Percentiles rank a stretch among this genome's conserved stretches.
These are phyloP conservation scores for Botrytis sinoallii DNA, from an alignment of 2,329 filamentous ascomycete genomes.

Conservation along the genomic window DNA sequence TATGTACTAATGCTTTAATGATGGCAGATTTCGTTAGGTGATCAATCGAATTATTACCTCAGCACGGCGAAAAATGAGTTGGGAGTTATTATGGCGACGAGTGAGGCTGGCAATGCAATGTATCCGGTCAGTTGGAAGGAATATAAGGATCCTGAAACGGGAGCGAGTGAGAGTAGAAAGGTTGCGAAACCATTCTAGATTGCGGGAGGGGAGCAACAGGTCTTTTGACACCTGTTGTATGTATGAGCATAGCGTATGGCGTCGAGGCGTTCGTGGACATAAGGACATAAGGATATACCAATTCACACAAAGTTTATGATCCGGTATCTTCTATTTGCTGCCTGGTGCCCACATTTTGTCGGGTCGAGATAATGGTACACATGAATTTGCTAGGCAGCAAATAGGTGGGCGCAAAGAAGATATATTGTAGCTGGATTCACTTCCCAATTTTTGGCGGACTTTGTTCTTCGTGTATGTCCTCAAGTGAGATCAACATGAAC, in stretches of 20 bases:
- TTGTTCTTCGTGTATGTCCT: neutral
- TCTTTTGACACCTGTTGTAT: neutral
- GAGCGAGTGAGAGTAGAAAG: conserved; percentile 75
- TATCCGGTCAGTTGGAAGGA: conserved; percentile 94
- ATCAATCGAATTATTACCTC: conserved; percentile 95
- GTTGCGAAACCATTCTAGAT: conserved; percentile 81
- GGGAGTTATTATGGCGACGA: conserved; percentile 89
- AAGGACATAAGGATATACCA: conserved; percentile 12
- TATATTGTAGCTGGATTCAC: neutral
- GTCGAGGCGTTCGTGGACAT: conserved; percentile 11
- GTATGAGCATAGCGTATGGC: conserved; percentile 12
- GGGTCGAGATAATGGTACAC: no score
- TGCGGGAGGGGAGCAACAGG: neutral
- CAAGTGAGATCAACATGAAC: neutral
- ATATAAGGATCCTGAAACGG: conserved; percentile 80
- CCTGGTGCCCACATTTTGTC: neutral
- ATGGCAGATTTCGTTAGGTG: conserved; percentile 75
- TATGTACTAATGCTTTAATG: neutral
- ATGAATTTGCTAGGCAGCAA: neutral
- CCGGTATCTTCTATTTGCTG: neutral
- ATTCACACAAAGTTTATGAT: conserved; percentile 5
- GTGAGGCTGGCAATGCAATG: conserved; percentile 86
- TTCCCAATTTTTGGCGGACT: neutral
- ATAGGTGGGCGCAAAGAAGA: neutral
- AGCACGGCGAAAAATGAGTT: conserved; percentile 87